Conservation (phyloP, 495 filamentous ascomycete species). For the Elasticomyces elasticus region DNA sequence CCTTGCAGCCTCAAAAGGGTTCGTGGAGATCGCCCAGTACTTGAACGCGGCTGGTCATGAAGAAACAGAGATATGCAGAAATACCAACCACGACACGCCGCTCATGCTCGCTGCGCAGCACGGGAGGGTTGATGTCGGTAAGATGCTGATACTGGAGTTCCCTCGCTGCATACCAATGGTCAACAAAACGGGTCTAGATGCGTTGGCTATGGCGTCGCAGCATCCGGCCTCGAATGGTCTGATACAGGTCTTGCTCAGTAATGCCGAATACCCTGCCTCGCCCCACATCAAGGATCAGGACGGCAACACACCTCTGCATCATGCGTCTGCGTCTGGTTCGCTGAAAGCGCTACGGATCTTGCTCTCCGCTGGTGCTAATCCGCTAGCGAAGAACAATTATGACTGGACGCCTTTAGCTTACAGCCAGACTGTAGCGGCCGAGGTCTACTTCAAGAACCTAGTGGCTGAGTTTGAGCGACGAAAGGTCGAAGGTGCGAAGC, state of each 20-base stretch:
- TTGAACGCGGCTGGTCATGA: conserved; percentile 36
- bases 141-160: conserved; percentile 44
- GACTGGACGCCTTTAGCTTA: conserved; percentile 66
- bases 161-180: conserved; percentile 25
- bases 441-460: conserved; percentile 62
- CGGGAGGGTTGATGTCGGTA: conserved; percentile 50
- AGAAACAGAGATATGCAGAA: conserved; percentile 49
- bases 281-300: conserved; percentile 40
- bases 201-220: conserved; percentile 26
- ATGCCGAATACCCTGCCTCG: conserved; percentile 2
- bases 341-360: conserved; percentile 63
- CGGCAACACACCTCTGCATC: conserved; percentile 71
- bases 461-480: conserved; percentile 45
- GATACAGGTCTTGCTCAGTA: conserved; percentile 9
- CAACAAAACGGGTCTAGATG: conserved; percentile 37
- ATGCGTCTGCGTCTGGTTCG: conserved; percentile 56
- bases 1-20: conserved; percentile 60
- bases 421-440: conserved; percentile 60
- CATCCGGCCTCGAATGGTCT: conserved; percentile 5
- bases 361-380: conserved; percentile 56
- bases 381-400: conserved; percentile 54
- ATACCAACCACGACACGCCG: conserved; percentile 63
- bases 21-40: conserved; percentile 49
- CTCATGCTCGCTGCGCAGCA: conserved; percentile 42
- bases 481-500: conserved; percentile 25